Base-by-base conservation (phyloP, 2,329 filamentous ascomycete genomes). In the Colletotrichum ledebouriae region DNA sequence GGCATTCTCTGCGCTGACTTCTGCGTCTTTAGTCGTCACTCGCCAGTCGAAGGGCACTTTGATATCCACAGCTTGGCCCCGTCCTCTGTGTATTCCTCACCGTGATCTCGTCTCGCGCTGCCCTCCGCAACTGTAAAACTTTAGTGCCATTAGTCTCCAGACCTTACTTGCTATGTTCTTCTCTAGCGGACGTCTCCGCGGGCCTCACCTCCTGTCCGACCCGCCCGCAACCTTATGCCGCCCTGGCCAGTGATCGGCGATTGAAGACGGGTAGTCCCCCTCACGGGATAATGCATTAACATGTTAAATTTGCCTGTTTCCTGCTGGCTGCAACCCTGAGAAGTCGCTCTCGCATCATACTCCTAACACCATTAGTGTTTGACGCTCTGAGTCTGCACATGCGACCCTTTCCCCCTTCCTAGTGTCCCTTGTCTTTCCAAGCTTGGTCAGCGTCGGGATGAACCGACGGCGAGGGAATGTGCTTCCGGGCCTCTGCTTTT, bases 401-500 rank as follows among this genome's bases (percentile, higher is more conserved):
- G 29, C 34, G 15, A 52, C 66, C 56, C 52, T 33, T 4, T 42
- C 39, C 44, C 52, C 12, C 25, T 50, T 50, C 15, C 34, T 50
- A 47, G n/a, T 47, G 44, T 17, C 13, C 49, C 49, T 20, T 53
- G 37, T 12, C 11, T 46, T 71, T 72, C 71, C 69, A 72, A 3
- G 71, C 39, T 17, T 72, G 69, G 44, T 72, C 71, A 25, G 71
- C 67, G 52, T 72, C 66, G 17, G 76, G 75, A 73, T 87, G 82
- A 12, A 86, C 76, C 49, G 73, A 60, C 0, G 83, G 83, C 12
- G 74, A 76, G 37, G 76, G 70, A 11, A 87, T 82, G 17, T 77
- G 74, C 73, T 79, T 75, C 69, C 86, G 79, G 2, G 79, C 71
- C 71, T 83, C 78, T 69, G 71, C 79, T 77, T 87, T 87, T 41